Evolutionary conservation across 1,284 basidiomycete species (phyloP), one percentile per base, ranked within the genome.

Genomic region (Pseudozyma sp.): DNA sequence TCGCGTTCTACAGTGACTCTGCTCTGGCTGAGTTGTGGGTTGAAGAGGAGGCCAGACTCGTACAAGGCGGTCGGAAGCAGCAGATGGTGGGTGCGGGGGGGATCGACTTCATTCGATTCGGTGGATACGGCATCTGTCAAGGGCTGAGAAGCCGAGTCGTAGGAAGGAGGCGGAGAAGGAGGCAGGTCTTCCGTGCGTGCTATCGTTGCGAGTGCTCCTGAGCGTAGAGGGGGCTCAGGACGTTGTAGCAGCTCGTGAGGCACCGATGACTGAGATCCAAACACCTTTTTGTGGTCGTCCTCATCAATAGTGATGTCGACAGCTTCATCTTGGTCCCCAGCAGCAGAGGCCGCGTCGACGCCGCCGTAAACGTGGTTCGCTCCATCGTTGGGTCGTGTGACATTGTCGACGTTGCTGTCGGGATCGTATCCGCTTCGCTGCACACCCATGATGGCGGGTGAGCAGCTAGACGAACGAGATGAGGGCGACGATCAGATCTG

Each of bases 261-360:
- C 7, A 64, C 49, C 0, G 53, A 42, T 1, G 55, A 48, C 37
- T 55, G 56, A 24, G 45, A 47, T n/a, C 63, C 59, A 37, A 68
- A 72, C 3, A 68, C 61, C 43, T 64, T 64, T 13, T 44, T 60
- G 58, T 68, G 70, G 44, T 73, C 70, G 4, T 65, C 48, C 30
- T 75, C 56, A 39, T 75, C 64, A 44, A 75, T 52, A 35, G 64
- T 67, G 47, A 75, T 75, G 54, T 75, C 72, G 54, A 75, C 46
- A 35, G 72, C 34, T 13, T 56, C 49, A 34, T 11, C 30, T 24
- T 64, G 60, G 29, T 50, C 50, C 17, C 35, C 39, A 14, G 37
- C 24, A 1, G 49, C 17, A 3, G 39, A 17, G 6, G 19, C n/a
- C 11, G 43, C 9, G 24, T 52, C n/a, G 44, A 19, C 34, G 49